Base-by-base conservation (phyloP, 495 filamentous ascomycete genomes). In the Tuber borchii region DNA sequence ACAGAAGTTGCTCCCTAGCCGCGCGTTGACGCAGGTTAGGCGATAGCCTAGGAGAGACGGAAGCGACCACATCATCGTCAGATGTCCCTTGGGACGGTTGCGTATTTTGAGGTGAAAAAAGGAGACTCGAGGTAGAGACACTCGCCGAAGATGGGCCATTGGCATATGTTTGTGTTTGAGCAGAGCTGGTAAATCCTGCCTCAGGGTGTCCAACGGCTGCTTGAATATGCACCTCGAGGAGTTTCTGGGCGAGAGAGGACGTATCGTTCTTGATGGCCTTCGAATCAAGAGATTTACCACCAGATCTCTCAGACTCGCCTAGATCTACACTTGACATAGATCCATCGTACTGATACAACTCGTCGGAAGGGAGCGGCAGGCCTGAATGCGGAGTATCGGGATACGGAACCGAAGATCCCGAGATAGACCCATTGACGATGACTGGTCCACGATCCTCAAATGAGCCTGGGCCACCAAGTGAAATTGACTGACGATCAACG, bases 401-500 rank as follows among this genome's bases (percentile, higher is more conserved):
- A 73, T 78, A 82, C 9, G 73, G 44, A 20, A 75, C 71, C 1
- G 72, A 75, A 56, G 74, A 82, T 77, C 73, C 74, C 81, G 61
- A 77, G 61, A 74, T 86, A 83, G 56, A 78, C 48, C 76, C 76
- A 43, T 79, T 81, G 39, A 48, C 83, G 81, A 74, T 85, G 83
- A 74, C 75, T 76, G 84, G 37, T 51, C 80, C 71, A 31, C 77
- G 74, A 43, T 71, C 48, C 75, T 46, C 82, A 73, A 70, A 81
- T 76, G 56, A 81, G 48, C 42, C 72, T 39, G 77, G 56, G 76
- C 85, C 84, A 44, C 86, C 83, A 34, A 83, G 83, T 56, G 70
- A 61, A 65, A 79, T 39, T 1, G 70, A 77, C 83, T 75, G 76
- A 22, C 42, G 79, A 76, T 40, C 81, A 69, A 72, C 83, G 69